Evolutionary conservation across 2,329 filamentous ascomycete genomes (phyloP), one percentile per base, ranked within the genome.

Genomic region (Pyricularia sp.): DNA sequence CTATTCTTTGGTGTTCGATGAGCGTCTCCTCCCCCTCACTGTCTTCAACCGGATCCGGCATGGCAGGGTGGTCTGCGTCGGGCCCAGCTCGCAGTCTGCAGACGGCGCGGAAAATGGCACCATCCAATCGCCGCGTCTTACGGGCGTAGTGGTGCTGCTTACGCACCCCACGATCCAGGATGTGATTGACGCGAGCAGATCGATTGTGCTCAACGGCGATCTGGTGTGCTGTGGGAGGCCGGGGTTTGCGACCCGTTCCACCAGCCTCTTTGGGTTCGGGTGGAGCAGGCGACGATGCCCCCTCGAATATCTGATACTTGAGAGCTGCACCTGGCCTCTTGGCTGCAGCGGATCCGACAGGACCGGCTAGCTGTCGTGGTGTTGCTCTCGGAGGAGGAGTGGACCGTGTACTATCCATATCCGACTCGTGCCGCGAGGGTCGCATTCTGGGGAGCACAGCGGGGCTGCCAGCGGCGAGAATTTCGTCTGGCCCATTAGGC

Each of bases 201-300:
- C 92, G 85, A 77, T 94, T 93, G 69, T 89, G 86, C 77, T 93
- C 91, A 0, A 95, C 90, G 0, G 92, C 92, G 58, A 93, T 82
- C 78, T 95, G 92, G 77, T 95, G 92, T 50, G 91, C 90, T 0
- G 92, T 95, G 0, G 92, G 86, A 2, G 92, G 92, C 1, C 92
- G 86, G 10, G 90, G 88, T 75, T 93, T 89, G 69, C 86, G 81
- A 25, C 83, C 81, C 11, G 36, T 25, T 10, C 42, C 26, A 17
- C 31, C 65, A 11, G 14, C 36, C 10, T 61, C 58, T 26, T 61
- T 61, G 23, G n/a, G 58, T 26, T 61, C 58, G 2, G 58, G 58
- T 17, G 65, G 65, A 20, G 42, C 66, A 17, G 88, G 87, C 1
- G 88, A 89, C 0, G 87, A 88, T 17, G 55, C 66, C 20, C 81